These are phyloP conservation scores for Globisporangium sylvaticum DNA, from an alignment of 352 stramenopile genomes.

Conservation along the genomic window DNA sequence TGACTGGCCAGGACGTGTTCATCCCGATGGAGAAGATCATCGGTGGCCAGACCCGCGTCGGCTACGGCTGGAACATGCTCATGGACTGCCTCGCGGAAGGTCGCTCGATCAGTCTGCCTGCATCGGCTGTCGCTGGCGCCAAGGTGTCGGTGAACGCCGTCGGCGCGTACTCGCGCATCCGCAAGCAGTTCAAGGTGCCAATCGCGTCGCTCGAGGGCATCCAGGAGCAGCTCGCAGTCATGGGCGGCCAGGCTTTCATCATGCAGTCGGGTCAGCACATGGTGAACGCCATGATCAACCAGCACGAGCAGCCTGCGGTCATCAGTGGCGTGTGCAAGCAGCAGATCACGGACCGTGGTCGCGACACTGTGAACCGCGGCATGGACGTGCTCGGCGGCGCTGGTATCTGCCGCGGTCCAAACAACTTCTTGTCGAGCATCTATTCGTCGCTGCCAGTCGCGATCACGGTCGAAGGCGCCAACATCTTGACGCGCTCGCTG, in stretches of 20 bases:
- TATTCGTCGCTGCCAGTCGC: constrained; percentile 97
- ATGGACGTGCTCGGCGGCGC: constrained; percentile 97
- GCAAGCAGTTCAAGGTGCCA: constrained; percentile 98
- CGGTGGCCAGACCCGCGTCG: constrained; percentile 93
- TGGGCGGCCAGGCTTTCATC: constrained; percentile 93
- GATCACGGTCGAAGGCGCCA: constrained; percentile 97
- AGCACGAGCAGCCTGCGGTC: constrained; percentile 97
- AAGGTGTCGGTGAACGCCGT: constrained; percentile 92
- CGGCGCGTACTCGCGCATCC: constrained; percentile 93
- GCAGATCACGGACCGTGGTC: constrained; percentile 95
- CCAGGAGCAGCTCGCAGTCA: constrained; percentile 94
- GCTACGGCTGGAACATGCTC: constrained; percentile 99
- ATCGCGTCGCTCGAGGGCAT: constrained; percentile 98
- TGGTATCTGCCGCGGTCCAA: constrained; percentile 96
- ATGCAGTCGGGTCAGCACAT: constrained; percentile 94
- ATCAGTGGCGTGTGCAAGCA: constrained; percentile 99
- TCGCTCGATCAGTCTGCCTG: constrained; percentile 95
- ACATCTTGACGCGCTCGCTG: constrained; percentile 96
- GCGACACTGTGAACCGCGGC: constrained; percentile 93
- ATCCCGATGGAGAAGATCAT: constrained; percentile 98
- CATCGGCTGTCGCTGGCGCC: constrained; percentile 89
- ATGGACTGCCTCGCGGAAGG: constrained; percentile 98
- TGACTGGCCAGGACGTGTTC: constrained; percentile 96
- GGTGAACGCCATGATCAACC: constrained; percentile 98
- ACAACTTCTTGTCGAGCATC: constrained; percentile 95